Conservation (phyloP, 2,329 filamentous ascomycete species). For the Thermomyces lanuginosus region DNA sequence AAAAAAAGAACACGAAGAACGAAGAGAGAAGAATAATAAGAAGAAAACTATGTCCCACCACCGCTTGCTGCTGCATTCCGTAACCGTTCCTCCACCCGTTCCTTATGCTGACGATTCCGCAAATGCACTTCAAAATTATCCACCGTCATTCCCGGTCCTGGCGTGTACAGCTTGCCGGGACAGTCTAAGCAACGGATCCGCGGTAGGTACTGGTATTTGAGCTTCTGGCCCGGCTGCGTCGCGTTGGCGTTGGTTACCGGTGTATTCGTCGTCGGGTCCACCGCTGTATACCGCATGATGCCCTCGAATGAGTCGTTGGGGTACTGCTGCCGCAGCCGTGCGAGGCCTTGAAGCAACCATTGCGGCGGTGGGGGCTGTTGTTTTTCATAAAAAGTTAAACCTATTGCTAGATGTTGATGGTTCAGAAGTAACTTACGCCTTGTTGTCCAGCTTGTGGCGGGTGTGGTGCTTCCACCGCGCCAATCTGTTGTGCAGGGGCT, state of each 20-base stretch:
- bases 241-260: conserved; percentile 40
- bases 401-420: background rate
- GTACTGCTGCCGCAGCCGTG: conserved; percentile 51
- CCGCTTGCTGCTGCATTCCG: conserved; percentile 11
- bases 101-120: conserved; percentile 64
- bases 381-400: background rate
- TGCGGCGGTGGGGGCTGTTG: conserved; percentile 62
- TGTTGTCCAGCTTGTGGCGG: conserved; percentile 26
- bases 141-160: conserved; percentile 67
- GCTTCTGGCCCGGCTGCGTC: conserved; percentile 40
- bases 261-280: conserved; percentile 54
- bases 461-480: conserved; percentile 30
- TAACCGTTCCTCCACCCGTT: conserved; percentile 45
- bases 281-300: conserved; percentile 74
- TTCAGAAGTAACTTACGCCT: conserved; percentile 22
- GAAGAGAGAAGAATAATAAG: background rate
- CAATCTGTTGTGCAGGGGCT: conserved; percentile 22
- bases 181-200: conserved; percentile 86
- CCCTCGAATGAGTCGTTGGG: conserved; percentile 73
- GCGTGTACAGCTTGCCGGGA: conserved; percentile 83
- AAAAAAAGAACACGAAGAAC: background rate
- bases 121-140: conserved; percentile 88
- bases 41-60: conserved; percentile 2
- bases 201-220: conserved; percentile 71
- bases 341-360: conserved; percentile 67